These are phyloP conservation scores for Parietichytrium sp. DNA, from an alignment of 108 stramenopile species.

Conservation along the genomic window DNA sequence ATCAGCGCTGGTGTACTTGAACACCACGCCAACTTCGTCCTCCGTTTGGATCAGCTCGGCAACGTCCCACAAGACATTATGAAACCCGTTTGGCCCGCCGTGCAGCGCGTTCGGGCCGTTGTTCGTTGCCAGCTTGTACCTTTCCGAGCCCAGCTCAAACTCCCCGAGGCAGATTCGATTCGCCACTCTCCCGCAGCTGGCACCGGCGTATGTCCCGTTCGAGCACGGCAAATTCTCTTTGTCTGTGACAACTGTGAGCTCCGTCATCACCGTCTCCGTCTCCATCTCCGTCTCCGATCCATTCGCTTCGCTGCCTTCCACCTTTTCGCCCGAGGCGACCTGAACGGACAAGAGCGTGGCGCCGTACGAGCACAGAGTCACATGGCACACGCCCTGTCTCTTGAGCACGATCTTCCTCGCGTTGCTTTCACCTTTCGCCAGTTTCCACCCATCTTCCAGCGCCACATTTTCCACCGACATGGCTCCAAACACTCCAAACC, in stretches of 20 bases:
- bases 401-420: no score
- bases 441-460: no score
- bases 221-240: not conserved
- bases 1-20: slow-evolving; percentile 63
- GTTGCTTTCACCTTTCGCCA: no score
- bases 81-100: slow-evolving; percentile 72
- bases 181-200: slow-evolving; percentile 75
- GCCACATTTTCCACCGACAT: no score
- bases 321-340: not conserved
- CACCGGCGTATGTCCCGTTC: slow-evolving; percentile 61
- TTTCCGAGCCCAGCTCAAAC: slow-evolving; percentile 56
- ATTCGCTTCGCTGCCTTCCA: not conserved
- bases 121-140: slow-evolving; percentile 68
- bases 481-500: no score
- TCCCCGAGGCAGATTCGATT: slow-evolving; percentile 73
- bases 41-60: slow-evolving; percentile 31
- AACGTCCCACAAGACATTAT: slow-evolving; percentile 59
- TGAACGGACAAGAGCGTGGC: no score
- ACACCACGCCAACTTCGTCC: slow-evolving; percentile 51
- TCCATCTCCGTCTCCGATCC: not conserved
- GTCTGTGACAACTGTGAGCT: not conserved
- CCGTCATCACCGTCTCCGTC: no score
- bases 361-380: no score
- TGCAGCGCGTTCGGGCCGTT: slow-evolving; percentile 78
- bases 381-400: no score